Conservation (phyloP, 495 filamentous ascomycete genomes). For the Tuber melanosporum region DNA sequence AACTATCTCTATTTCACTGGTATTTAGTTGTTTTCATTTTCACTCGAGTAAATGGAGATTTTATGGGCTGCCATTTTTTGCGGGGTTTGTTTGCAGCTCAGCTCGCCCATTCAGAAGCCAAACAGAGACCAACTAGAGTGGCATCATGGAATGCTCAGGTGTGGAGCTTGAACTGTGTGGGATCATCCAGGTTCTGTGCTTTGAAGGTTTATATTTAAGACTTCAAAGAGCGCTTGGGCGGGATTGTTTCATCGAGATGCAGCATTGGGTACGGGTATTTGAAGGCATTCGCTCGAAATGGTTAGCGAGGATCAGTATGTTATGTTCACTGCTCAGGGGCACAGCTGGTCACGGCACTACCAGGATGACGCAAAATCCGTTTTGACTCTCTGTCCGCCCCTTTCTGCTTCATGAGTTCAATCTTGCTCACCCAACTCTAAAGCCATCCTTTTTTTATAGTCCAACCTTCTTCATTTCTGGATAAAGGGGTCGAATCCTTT, state of each 20-base stretch:
- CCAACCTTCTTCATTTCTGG: slow-evolving; percentile 12
- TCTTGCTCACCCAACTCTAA: slow-evolving; percentile 12
- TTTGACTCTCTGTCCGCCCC: slow-evolving; percentile 20
- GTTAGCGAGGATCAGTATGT: slow-evolving; percentile 27
- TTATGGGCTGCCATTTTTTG: background rate
- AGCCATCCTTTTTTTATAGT: slow-evolving; percentile 8
- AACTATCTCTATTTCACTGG: background rate
- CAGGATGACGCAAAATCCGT: slow-evolving; percentile 14
- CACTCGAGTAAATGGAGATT: background rate
- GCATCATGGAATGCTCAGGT: background rate
- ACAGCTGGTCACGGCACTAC: slow-evolving; percentile 22
- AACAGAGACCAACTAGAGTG: background rate
- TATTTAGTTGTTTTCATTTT: background rate
- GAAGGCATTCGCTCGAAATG: background rate
- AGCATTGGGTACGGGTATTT: background rate
- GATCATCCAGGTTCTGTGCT: background rate
- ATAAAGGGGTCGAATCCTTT: slow-evolving; percentile 6
- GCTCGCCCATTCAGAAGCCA: background rate
- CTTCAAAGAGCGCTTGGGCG: background rate
- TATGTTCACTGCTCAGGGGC: slow-evolving; percentile 25
- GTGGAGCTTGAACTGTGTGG: background rate
- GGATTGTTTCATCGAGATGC: background rate
- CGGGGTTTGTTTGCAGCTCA: background rate
- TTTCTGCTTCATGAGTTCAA: slow-evolving; percentile 18
- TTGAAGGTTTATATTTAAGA: background rate